Percentiles rank a stretch among this genome's conserved stretches.
Evolutionary conservation across 331 rosid genomes (phyloP).

Genomic region (Arachis monticola): DNA sequence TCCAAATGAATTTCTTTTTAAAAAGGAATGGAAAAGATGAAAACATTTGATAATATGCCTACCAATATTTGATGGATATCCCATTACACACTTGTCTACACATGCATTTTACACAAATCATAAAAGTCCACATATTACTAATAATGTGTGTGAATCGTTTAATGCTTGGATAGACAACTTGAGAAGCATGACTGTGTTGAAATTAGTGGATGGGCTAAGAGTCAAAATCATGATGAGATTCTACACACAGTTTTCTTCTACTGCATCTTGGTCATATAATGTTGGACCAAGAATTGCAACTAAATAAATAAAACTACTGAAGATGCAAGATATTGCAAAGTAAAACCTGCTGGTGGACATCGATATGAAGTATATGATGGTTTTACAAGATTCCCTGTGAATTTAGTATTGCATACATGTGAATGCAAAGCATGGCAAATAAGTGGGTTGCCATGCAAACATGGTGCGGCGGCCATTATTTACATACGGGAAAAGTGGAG

Average conservation of each 20-base stretch:
- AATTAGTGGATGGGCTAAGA: not conserved
- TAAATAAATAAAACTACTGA: not conserved
- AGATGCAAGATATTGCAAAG: not conserved
- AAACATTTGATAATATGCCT: not conserved
- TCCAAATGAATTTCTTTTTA: not conserved
- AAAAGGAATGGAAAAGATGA: not conserved
- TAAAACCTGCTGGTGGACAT: no score
- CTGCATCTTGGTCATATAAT: not conserved
- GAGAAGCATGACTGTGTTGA: not conserved
- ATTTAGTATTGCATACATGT: not conserved
- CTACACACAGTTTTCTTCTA: not conserved
- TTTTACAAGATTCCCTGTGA: no score
- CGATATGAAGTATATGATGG: no score
- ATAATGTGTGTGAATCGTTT: conserved; percentile 13
- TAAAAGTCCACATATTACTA: conserved; percentile 20
- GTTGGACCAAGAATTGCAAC: conserved; percentile 4
- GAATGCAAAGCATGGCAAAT: not conserved
- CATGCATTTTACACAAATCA: conserved; percentile 11
- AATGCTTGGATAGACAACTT: conserved; percentile 1
- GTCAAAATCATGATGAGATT: conserved; percentile 5
- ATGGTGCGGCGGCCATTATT: not conserved
- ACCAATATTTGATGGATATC: conserved; percentile 20
- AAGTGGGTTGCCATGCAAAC: conserved; percentile 10
- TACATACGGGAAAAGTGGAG: conserved; percentile 19
- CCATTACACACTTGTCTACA: not conserved